Percentiles rank a stretch among this genome's conserved stretches.
These are phyloP conservation scores for Aureobasidium pullulans DNA, from an alignment of 2,329 filamentous ascomycete species.

Conservation along the genomic window DNA sequence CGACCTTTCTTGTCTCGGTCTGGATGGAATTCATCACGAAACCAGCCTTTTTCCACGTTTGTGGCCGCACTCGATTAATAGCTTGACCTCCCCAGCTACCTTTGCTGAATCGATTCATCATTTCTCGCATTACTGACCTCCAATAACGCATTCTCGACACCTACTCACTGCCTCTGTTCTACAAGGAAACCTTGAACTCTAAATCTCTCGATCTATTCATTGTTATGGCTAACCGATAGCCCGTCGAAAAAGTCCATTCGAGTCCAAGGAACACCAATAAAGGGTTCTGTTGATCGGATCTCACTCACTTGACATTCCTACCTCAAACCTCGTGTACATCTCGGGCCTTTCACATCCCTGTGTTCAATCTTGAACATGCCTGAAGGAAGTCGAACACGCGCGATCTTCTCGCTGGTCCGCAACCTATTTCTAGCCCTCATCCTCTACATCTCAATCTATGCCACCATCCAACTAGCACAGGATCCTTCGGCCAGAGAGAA, in stretches of 20 bases:
- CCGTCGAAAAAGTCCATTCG: background rate
- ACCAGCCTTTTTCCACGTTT: background rate
- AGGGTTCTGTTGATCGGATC: too few relatives aligned
- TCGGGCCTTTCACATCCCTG: background rate
- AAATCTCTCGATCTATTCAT: background rate
- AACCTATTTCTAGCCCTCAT: slow-evolving; percentile 37
- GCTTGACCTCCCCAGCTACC: background rate
- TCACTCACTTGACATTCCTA: background rate
- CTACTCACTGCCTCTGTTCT: background rate
- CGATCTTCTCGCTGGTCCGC: slow-evolving; percentile 24
- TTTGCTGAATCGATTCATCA: background rate
- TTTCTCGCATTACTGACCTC: too few relatives aligned
- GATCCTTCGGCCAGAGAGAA: slow-evolving; percentile 33
- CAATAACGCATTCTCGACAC: background rate
- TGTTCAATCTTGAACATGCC: background rate
- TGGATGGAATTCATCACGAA: background rate
- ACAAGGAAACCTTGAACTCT: background rate
- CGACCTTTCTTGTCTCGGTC: background rate
- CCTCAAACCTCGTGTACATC: too few relatives aligned
- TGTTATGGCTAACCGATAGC: background rate
- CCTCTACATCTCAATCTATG: slow-evolving; percentile 36
- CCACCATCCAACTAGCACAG: slow-evolving; percentile 34
- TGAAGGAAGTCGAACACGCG: slow-evolving; percentile 6
- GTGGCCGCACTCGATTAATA: background rate
- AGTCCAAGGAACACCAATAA: background rate